Evolutionary conservation across 164 flowering plant species (phyloP).

Genomic region (Aristolochia fimbriata): DNA sequence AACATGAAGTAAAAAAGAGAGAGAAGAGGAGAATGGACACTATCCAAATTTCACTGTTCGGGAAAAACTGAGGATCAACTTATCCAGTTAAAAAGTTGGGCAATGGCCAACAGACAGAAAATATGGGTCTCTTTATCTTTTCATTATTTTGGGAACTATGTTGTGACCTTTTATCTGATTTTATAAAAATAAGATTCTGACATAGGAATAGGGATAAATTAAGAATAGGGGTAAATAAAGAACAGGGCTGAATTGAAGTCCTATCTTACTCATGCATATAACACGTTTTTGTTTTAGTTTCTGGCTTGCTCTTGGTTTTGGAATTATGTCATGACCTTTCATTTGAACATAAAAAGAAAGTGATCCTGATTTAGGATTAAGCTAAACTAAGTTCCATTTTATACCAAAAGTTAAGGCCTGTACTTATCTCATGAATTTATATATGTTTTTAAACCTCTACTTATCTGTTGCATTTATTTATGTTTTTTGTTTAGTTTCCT

Average conservation of each 20-base stretch:
- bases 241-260: neutral
- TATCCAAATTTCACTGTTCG: too few relatives aligned
- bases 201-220: neutral
- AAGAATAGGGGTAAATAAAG: neutral
- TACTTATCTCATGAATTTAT: neutral
- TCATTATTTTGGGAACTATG: too few relatives aligned
- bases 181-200: neutral
- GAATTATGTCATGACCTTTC: too few relatives aligned
- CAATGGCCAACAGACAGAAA: too few relatives aligned
- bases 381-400: neutral
- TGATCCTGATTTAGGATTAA: neutral
- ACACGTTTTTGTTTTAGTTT: conserved; percentile 28
- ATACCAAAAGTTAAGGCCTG: neutral
- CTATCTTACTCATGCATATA: neutral
- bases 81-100: too few relatives aligned
- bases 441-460: neutral
- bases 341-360: too few relatives aligned
- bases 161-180: too few relatives aligned
- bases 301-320: neutral
- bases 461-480: neutral
- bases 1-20: too few relatives aligned
- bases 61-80: too few relatives aligned
- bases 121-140: conserved; percentile 10
- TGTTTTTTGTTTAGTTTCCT: conserved; percentile 37
- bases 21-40: too few relatives aligned